Evolutionary conservation across 805 yeast species (phyloP).

Genomic region (Saccharomycopsis fibuligera): DNA sequence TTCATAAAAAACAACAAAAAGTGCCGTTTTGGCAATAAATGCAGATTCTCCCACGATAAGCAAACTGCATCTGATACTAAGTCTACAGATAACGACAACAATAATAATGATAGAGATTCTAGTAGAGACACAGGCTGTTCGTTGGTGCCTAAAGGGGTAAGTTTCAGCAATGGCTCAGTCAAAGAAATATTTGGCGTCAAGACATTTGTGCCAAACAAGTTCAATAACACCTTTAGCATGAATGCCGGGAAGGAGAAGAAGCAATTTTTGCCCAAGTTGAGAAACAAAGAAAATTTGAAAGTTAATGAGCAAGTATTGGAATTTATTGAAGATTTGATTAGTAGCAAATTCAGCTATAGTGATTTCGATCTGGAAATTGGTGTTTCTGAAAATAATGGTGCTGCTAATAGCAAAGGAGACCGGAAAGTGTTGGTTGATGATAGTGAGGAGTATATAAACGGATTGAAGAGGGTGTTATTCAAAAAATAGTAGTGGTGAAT

Average conservation of each 20-base stretch:
- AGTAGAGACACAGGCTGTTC: no score
- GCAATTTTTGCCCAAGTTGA: conserved; percentile 6
- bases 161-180: conserved; percentile 1
- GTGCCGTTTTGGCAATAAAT: not conserved
- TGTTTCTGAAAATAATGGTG: no score
- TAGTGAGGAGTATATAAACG: no score
- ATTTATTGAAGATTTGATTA: conserved; percentile 11
- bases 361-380: no score
- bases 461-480: no score
- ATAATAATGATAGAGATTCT: not conserved
- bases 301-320: conserved; percentile 3
- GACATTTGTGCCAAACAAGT: conserved; percentile 7
- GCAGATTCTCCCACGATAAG: not conserved
- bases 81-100: not conserved
- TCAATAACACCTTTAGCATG: not conserved
- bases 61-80: not conserved
- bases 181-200: conserved; percentile 8
- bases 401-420: no score
- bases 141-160: not conserved
- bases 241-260: conserved; percentile 2
- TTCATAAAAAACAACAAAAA: not conserved
- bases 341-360: not conserved
- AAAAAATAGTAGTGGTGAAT: no score
- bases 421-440: no score
- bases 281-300: not conserved